Base-by-base conservation (phyloP, 2,329 filamentous ascomycete genomes). In the Mycosphaerella sp. region DNA sequence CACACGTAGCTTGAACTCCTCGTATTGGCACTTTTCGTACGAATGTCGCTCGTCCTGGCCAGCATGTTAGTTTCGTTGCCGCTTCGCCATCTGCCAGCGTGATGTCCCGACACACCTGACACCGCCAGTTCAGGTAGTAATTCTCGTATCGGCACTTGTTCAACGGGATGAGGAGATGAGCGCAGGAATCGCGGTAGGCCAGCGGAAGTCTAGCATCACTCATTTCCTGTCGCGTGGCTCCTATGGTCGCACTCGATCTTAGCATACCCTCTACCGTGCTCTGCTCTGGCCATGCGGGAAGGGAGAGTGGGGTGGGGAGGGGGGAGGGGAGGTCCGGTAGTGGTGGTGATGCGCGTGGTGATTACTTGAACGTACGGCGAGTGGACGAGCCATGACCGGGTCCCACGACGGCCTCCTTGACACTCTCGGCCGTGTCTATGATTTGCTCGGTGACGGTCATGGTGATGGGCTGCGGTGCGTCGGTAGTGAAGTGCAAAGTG, bases 21-120 rank as follows among this genome's bases (percentile, higher is more conserved):
- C 87, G 74, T 98, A 98, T 69, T 98, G 93, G 81, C 93, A 98
- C 73, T 97, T 97, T 71, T 98, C 93, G 79, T 98, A 98, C 67
- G 84, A 86, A 75, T 98, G 93, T 77, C 93, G 80, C 79, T 98
- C 93, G 71, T 89, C 84, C 93, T 97, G 68, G 8, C 16, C 7
- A n/a, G 28, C 10, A 34, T 12, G 16, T 43, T 25, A 41, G 32
- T 6, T 25, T 25, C 10, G 27, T 35, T 32, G 27, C 27, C 41
- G 25, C n/a, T 39, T 28, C 8, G 32, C 10, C n/a, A 45, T 39
- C 30, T 16, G 5, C 5, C 10, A 13, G 18, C 37, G 25, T 2
- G 25, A 7, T 35, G 9, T 41, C 21, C 17, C 16, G 21, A 25
- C 85, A 63, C 80, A 97, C 93, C 80, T 87, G 82, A 73, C 93